These are phyloP conservation scores for Fonsecaea monophora DNA, from an alignment of 2,329 filamentous ascomycete species.

Conservation along the genomic window DNA sequence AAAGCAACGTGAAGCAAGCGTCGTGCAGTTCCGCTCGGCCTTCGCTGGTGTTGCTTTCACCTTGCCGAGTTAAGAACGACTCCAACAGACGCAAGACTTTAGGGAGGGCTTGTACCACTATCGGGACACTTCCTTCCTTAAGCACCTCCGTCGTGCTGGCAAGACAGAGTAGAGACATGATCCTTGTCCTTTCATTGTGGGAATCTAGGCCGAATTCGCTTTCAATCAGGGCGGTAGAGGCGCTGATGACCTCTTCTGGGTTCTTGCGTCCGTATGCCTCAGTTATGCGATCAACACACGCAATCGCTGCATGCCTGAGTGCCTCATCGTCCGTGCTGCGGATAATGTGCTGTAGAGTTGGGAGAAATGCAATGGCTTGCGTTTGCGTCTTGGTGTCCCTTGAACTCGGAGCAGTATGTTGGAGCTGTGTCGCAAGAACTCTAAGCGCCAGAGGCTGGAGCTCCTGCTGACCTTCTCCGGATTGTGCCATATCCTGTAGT, in stretches of 20 bases:
- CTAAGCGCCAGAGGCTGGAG: conserved; percentile 79
- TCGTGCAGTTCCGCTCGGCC: conserved; percentile 69
- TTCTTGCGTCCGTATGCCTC: conserved; percentile 97
- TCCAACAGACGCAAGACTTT: conserved; percentile 74
- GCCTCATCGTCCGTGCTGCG: conserved; percentile 72
- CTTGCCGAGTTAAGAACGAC: conserved; percentile 59
- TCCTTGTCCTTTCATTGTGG: conserved; percentile 29
- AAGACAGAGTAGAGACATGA: conserved; percentile 72
- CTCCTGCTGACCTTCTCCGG: conserved; percentile 61
- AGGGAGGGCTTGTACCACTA: conserved; percentile 77
- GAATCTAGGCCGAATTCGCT: conserved; percentile 51
- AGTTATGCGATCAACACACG: conserved; percentile 88
- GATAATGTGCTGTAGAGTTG: conserved; percentile 78
- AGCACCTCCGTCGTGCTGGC: conserved; percentile 89
- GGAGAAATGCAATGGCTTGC: conserved; percentile 67
- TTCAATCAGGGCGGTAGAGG: conserved; percentile 74
- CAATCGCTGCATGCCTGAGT: conserved; percentile 84
- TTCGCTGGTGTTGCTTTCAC: conserved; percentile 49
- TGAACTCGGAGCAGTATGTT: conserved; percentile 67
- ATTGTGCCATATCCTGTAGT: conserved; percentile 68
- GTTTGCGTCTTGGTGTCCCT: conserved; percentile 59
- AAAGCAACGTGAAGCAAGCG: conserved; percentile 80
- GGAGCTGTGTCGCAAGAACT: conserved; percentile 80
- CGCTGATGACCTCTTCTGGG: conserved; percentile 73
- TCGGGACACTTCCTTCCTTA: conserved; percentile 81